phyloP scores from a whole-genome alignment of 345 rosid species.

The Bruguiera parviflora region DNA sequence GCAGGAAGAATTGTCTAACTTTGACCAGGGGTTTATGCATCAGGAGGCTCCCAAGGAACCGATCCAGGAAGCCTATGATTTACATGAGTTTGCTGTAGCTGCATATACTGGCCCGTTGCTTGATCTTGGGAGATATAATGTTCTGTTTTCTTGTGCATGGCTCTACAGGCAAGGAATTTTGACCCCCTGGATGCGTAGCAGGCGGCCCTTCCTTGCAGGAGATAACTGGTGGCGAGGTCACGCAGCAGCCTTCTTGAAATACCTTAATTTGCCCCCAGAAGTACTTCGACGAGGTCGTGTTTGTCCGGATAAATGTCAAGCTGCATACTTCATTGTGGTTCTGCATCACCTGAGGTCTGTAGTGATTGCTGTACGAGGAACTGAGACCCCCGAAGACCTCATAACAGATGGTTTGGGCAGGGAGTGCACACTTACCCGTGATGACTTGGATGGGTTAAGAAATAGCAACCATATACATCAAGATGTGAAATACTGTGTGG shows the following conservation, averaged over 20 bases:
- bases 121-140: constrained; percentile 81
- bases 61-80: constrained; percentile 56
- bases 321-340: constrained; percentile 84
- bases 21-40: constrained; percentile 34
- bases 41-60: constrained; percentile 57
- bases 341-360: constrained; percentile 64
- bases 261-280: constrained; percentile 52
- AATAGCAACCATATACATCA: constrained; percentile 41
- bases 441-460: constrained; percentile 75
- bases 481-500: constrained; percentile 34
- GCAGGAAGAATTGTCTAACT: constrained; percentile 35
- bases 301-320: constrained; percentile 67
- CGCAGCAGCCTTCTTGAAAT: constrained; percentile 84
- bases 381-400: constrained; percentile 95
- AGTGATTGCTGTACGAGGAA: constrained; percentile 85
- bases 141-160: constrained; percentile 83
- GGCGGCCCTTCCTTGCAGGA: constrained; percentile 74
- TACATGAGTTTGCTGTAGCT: constrained; percentile 91
- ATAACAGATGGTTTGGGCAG: constrained; percentile 86
- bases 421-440: constrained; percentile 53
- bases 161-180: constrained; percentile 78
- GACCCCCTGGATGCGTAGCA: constrained; percentile 76
- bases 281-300: constrained; percentile 78
- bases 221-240: constrained; percentile 99
- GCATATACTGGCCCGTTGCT: constrained; percentile 94